Evolutionary conservation across 805 yeast species (phyloP).

Genomic region (Spathaspora arborariae): DNA sequence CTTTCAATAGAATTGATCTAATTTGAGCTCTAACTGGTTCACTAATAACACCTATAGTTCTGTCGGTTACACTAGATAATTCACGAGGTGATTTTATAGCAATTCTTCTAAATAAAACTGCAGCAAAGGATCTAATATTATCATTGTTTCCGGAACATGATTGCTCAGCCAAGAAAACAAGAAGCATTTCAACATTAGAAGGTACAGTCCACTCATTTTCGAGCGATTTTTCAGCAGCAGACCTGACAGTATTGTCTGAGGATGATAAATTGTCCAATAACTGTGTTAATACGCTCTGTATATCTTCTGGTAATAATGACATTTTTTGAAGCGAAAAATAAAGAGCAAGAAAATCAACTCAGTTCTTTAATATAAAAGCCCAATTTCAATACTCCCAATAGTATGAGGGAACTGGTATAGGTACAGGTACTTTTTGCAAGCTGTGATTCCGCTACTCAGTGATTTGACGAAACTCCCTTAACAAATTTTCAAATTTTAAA

Average conservation of each 20-base stretch:
- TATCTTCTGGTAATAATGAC: conserved; percentile 58
- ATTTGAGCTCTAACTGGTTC: conserved; percentile 58
- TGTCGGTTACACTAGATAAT: conserved; percentile 60
- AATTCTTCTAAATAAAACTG: conserved; percentile 85
- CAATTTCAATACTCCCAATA: background rate
- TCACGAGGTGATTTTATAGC: conserved; percentile 76
- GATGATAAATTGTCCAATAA: conserved; percentile 65
- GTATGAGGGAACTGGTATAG: background rate
- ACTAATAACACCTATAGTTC: conserved; percentile 71
- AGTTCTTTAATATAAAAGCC: background rate
- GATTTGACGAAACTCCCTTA: background rate
- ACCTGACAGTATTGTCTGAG: conserved; percentile 69
- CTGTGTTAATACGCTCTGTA: conserved; percentile 48
- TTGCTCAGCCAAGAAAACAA: conserved; percentile 78
- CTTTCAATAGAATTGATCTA: conserved; percentile 62
- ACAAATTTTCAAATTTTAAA: background rate
- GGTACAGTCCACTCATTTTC: conserved; percentile 72
- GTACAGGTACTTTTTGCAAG: background rate
- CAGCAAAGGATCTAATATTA: conserved; percentile 65
- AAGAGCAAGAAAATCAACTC: background rate
- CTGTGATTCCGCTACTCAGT: background rate
- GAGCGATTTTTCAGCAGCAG: conserved; percentile 72
- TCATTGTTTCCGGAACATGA: conserved; percentile 62
- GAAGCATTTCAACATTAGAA: conserved; percentile 63
- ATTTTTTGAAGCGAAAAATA: conserved; percentile 14